A percentile compares a stretch with the other conserved stretches of the same genome.
Conservation (phyloP, 2,329 filamentous ascomycete genomes). For the Xylariaceae sp. region DNA sequence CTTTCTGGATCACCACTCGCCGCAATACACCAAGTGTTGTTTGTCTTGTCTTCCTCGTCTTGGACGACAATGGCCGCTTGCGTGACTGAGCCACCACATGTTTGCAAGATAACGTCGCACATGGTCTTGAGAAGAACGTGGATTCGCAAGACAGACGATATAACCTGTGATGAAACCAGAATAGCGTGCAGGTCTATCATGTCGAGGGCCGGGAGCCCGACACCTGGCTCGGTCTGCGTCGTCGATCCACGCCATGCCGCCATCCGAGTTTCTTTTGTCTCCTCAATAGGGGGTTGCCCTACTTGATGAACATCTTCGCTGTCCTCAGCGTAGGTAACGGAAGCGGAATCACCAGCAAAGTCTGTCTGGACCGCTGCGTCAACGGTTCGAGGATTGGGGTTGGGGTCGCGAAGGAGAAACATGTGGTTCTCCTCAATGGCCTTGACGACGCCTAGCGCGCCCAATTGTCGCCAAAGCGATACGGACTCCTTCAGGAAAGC, state of each 20-base stretch:
- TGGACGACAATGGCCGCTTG: constrained; percentile 70
- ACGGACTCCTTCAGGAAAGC: constrained; percentile 64
- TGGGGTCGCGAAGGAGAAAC: constrained; percentile 59
- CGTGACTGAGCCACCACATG: constrained; percentile 64
- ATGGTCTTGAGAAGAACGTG: constrained; percentile 74
- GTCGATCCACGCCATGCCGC: constrained; percentile 60
- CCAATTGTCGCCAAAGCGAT: constrained; percentile 61
- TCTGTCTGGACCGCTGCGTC: constrained; percentile 68
- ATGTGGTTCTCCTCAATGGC: constrained; percentile 64
- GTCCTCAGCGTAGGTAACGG: constrained; percentile 48
- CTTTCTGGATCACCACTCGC: constrained; percentile 67
- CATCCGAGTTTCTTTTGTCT: constrained; percentile 53
- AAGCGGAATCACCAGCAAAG: constrained; percentile 53
- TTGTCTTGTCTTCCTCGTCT: constrained; percentile 51
- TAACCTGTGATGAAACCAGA: constrained; percentile 70
- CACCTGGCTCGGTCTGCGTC: constrained; percentile 53
- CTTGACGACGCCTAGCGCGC: constrained; percentile 63
- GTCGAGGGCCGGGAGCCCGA: constrained; percentile 66
- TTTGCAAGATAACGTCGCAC: constrained; percentile 75
- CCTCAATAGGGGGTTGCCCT: constrained; percentile 41
- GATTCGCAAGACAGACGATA: constrained; percentile 71
- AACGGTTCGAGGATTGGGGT: constrained; percentile 50
- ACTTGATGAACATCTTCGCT: constrained; percentile 39
- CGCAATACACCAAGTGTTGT: constrained; percentile 63
- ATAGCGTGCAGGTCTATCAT: constrained; percentile 80